phyloP scores from a whole-genome alignment of 805 yeast genomes.

The Hanseniaspora taiwanica region DNA sequence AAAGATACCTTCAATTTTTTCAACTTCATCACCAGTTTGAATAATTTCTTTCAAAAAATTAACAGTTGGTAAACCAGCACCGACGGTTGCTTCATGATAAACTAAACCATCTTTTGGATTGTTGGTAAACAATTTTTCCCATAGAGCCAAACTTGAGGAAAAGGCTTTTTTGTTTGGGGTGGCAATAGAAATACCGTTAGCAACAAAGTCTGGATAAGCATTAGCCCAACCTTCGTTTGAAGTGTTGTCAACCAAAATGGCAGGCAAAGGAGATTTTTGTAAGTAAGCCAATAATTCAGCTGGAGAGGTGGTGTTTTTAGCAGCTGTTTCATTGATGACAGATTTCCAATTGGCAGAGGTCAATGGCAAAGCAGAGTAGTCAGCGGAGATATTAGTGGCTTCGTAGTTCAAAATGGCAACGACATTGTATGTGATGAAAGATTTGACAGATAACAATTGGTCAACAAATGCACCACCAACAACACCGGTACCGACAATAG shows the following conservation, averaged over 20 bases:
- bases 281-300: conserved; percentile 50
- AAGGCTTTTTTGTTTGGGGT: conserved; percentile 98
- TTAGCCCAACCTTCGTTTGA: conserved; percentile 69
- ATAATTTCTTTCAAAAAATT: conserved; percentile 80
- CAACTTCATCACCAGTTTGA: conserved; percentile 85
- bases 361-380: conserved; percentile 55
- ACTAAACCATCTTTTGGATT: conserved; percentile 50
- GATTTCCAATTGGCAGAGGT: conserved; percentile 41
- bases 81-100: conserved; percentile 97
- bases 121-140: conserved; percentile 66
- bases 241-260: conserved; percentile 87
- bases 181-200: conserved; percentile 79
- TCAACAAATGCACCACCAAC: conserved; percentile 86
- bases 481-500: conserved; percentile 79
- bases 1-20: conserved; percentile 87
- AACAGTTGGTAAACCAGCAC: conserved; percentile 94
- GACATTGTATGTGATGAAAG: conserved; percentile 60
- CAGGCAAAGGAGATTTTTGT: conserved; percentile 54
- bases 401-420: conserved; percentile 66
- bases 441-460: conserved; percentile 55
- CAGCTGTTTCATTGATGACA: conserved; percentile 31
- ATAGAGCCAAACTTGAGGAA: conserved; percentile 56
- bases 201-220: conserved; percentile 60
- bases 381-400: conserved; percentile 53
- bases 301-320: conserved; percentile 32